phyloP scores from a whole-genome alignment of 1,284 basidiomycete genomes.

The Puccinia hordei region DNA sequence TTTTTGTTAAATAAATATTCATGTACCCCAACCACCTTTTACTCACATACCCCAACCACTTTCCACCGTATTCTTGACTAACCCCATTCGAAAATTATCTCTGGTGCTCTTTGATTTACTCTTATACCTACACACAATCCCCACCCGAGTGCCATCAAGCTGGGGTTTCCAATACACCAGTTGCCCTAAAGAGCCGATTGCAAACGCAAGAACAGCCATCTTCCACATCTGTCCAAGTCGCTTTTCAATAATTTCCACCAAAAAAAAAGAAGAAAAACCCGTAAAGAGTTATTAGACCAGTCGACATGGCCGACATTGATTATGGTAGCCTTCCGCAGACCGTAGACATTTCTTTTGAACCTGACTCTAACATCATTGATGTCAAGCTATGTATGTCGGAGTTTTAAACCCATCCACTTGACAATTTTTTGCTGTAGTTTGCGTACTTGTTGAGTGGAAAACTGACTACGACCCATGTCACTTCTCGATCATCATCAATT shows the following conservation, averaged over 20 bases:
- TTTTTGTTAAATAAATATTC: background rate
- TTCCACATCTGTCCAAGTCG: too few relatives aligned
- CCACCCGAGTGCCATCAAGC: too few relatives aligned
- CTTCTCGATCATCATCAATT: too few relatives aligned
- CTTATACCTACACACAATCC: background rate
- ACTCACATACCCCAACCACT: too few relatives aligned
- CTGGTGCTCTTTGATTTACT: background rate
- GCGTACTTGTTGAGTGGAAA: too few relatives aligned
- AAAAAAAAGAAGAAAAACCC: background rate
- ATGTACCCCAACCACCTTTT: background rate
- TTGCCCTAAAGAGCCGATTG: too few relatives aligned
- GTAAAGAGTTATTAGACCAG: background rate
- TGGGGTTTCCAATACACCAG: too few relatives aligned
- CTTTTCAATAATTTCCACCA: too few relatives aligned
- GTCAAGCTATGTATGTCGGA: too few relatives aligned
- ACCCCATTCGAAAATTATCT: background rate
- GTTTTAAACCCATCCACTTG: background rate
- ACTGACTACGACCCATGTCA: background rate
- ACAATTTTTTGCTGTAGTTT: background rate
- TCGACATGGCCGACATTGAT: conserved; percentile 28
- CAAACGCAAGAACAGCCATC: background rate
- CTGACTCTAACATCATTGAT: too few relatives aligned
- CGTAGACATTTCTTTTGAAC: too few relatives aligned
- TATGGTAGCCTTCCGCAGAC: conserved; percentile 9
- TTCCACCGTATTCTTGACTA: background rate